Conservation (phyloP, 257 asterid species). For the Penstemon barbatus region DNA sequence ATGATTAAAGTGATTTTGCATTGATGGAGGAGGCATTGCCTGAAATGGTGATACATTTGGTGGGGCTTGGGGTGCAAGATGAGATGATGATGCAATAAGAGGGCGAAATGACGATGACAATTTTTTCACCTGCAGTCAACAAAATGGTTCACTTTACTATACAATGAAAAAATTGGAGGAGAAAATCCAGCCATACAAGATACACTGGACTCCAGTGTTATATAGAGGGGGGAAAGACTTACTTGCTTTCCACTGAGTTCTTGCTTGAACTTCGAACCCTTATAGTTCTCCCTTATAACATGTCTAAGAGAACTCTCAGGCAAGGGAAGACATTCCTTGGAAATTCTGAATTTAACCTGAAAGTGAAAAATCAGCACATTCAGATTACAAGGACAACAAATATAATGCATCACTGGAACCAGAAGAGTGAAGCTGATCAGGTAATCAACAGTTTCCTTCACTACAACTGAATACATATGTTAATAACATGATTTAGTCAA, state of each 20-base stretch:
- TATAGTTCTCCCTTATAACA: constrained; percentile 58
- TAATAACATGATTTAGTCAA: constrained; percentile 3
- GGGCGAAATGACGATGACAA: constrained; percentile 58
- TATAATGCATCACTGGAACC: neutral
- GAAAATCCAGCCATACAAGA: constrained; percentile 4
- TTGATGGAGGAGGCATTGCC: constrained; percentile 32
- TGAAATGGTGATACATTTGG: constrained; percentile 30
- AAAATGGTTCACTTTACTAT: constrained; percentile 13
- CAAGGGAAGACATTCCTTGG: constrained; percentile 71
- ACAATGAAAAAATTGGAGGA: constrained; percentile 9
- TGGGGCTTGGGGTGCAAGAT: constrained; percentile 25
- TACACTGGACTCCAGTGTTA: constrained; percentile 13
- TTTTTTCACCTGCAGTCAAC: constrained; percentile 46
- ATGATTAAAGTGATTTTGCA: constrained; percentile 30
- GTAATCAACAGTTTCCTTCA: neutral
- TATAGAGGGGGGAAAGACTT: constrained; percentile 27
- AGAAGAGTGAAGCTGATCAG: constrained; percentile 12
- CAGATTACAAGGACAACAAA: constrained; percentile 17
- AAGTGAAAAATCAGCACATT: constrained; percentile 30
- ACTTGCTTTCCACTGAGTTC: constrained; percentile 68
- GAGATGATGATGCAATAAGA: constrained; percentile 34
- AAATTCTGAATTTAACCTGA: constrained; percentile 67
- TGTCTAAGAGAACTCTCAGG: constrained; percentile 56
- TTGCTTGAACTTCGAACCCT: constrained; percentile 62
- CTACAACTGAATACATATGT: constrained; percentile 14